Conservation (phyloP, 2,329 filamentous ascomycete genomes). For the Xylaria sp. region DNA sequence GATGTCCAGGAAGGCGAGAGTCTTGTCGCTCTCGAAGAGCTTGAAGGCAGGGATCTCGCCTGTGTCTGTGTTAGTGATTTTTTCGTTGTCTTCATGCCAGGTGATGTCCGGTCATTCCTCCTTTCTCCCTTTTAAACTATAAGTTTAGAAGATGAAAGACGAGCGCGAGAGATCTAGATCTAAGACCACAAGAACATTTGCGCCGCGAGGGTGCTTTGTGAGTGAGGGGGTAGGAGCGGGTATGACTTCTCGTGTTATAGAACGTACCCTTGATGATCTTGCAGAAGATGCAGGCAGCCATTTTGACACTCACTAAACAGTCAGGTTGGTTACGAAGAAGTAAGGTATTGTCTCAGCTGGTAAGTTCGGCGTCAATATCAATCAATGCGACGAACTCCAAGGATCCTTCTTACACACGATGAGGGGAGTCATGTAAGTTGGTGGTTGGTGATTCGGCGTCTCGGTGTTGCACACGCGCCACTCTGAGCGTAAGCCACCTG, state of each 20-base stretch:
- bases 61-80: constrained; percentile 34
- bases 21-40: constrained; percentile 90
- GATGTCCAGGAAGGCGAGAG: constrained; percentile 94
- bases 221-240: not conserved
- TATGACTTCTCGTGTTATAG: not conserved
- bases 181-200: not conserved
- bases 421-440: constrained; percentile 10
- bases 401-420: not conserved
- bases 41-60: constrained; percentile 96
- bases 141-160: too few species aligned
- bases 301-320: constrained; percentile 35
- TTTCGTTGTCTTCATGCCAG: too few species aligned
- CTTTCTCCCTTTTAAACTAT: too few species aligned
- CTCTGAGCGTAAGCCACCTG: not conserved
- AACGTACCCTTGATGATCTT: constrained; percentile 84
- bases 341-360: not conserved
- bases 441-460: not conserved
- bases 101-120: too few species aligned
- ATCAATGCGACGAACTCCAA: not conserved
- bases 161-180: not conserved
- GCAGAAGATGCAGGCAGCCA: constrained; percentile 88
- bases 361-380: not conserved
- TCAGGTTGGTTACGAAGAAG: not conserved
- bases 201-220: not conserved
- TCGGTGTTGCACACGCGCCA: too few species aligned